A percentile compares a stretch with the other conserved stretches of the same genome.
phyloP scores from a whole-genome alignment of 2,329 filamentous ascomycete species.

The Diatrype stigma region DNA sequence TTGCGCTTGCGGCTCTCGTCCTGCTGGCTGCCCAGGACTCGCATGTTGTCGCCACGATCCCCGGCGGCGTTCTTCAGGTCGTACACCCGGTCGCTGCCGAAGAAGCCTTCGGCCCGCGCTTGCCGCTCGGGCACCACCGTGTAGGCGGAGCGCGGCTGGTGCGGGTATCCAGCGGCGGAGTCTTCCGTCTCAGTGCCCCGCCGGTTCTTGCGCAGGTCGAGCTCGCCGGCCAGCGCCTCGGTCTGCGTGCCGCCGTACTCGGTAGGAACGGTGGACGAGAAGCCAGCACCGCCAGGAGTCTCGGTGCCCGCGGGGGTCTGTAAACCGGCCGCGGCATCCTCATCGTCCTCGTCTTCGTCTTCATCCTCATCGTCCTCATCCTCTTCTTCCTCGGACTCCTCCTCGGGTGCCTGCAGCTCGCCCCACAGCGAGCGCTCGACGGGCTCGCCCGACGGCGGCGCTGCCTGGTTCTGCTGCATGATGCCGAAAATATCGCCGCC shows the following conservation, averaged over 20 bases:
- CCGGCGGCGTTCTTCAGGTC: conserved; percentile 61
- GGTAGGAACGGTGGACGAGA: conserved; percentile 75
- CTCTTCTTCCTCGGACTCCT: conserved; percentile 58
- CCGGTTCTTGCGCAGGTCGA: conserved; percentile 84
- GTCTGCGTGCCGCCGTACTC: conserved; percentile 65
- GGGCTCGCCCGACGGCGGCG: conserved; percentile 59
- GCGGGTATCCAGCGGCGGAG: conserved; percentile 35
- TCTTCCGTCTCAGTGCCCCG: conserved; percentile 88
- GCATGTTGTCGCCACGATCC: conserved; percentile 39
- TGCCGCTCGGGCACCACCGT: conserved; percentile 87
- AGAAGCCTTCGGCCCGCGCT: conserved; percentile 85
- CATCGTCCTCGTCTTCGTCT: conserved; percentile 60
- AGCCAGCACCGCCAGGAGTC: conserved; percentile 64
- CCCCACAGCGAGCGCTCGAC: conserved; percentile 90
- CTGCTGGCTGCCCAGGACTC: conserved; percentile 59
- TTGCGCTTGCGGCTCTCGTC: conserved; percentile 78
- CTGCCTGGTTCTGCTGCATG: conserved; percentile 38
- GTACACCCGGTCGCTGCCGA: conserved; percentile 90
- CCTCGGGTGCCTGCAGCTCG: conserved; percentile 67
- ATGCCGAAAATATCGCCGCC: conserved; percentile 94
- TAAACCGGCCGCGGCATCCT: conserved; percentile 59
- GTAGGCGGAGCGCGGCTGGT: conserved; percentile 72
- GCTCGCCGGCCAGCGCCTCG: conserved; percentile 74
- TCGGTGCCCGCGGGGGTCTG: conserved; percentile 75
- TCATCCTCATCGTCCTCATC: conserved; percentile 72